Evolutionary conservation across 345 rosid species (phyloP).

Genomic region (Populus ilicifolia): DNA sequence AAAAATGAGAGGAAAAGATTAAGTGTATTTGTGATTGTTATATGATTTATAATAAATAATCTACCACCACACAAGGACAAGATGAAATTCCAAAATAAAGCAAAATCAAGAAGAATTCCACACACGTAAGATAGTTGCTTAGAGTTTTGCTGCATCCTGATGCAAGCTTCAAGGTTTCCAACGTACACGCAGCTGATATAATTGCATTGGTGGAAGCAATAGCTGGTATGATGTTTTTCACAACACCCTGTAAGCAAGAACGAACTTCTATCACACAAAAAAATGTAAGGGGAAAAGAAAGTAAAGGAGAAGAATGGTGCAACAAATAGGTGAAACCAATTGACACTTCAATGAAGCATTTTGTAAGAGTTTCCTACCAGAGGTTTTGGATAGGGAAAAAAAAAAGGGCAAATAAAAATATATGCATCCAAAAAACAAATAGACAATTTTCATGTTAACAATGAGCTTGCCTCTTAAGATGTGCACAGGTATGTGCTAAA

Average conservation of each 20-base stretch:
- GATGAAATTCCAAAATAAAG: not conserved
- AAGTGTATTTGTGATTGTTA: not conserved
- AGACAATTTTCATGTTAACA: too few relatives aligned
- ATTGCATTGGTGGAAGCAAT: slow-evolving; percentile 98
- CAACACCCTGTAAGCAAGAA: slow-evolving; percentile 63
- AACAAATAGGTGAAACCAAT: not conserved
- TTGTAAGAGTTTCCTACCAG: not conserved
- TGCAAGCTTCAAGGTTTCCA: slow-evolving; percentile 91
- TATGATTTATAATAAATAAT: not conserved
- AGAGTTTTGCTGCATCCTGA: slow-evolving; percentile 95
- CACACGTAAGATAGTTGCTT: slow-evolving; percentile 81
- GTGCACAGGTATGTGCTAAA: not conserved
- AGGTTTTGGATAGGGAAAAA: not conserved
- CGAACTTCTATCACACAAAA: not conserved
- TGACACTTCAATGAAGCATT: not conserved
- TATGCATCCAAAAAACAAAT: not conserved
- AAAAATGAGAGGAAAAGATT: not conserved
- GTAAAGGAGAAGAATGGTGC: not conserved
- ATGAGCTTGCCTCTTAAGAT: not conserved
- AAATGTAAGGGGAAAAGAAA: not conserved
- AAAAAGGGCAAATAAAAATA: not conserved
- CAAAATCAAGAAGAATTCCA: not conserved
- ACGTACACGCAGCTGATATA: slow-evolving; percentile 85
- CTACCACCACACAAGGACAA: not conserved
- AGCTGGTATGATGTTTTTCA: slow-evolving; percentile 94